These are phyloP conservation scores for Adansonia rubrostipa DNA, from an alignment of 441 rosid species.

Conservation along the genomic window DNA sequence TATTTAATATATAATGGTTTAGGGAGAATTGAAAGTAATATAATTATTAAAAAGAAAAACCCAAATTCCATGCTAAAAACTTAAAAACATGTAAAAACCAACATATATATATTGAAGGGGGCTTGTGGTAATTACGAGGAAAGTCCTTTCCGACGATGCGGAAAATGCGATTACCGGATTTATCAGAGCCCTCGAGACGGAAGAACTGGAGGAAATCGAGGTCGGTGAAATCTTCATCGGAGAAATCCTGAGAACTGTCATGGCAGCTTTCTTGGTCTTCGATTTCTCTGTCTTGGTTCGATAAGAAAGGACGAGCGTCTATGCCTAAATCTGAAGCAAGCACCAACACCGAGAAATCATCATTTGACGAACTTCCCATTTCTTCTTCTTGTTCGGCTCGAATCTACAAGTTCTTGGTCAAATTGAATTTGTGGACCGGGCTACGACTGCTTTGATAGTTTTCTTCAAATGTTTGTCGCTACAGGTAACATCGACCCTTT, in stretches of 20 bases:
- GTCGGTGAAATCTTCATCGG: conserved; percentile 83
- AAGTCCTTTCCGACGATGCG: conserved; percentile 68
- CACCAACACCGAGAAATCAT: conserved; percentile 81
- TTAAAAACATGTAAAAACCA: background rate
- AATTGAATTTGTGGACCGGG: too few relatives aligned
- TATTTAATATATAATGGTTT: too few relatives aligned
- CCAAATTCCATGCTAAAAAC: background rate
- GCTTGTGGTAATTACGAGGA: conserved; percentile 50
- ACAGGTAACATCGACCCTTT: too few relatives aligned
- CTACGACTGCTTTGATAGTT: too few relatives aligned
- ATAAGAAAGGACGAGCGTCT: conserved; percentile 73
- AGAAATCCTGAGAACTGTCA: conserved; percentile 62
- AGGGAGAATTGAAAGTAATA: too few relatives aligned
- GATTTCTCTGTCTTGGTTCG: conserved; percentile 30
- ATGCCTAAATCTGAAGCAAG: conserved; percentile 88
- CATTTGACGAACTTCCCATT: conserved; percentile 50
- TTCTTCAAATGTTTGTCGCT: too few relatives aligned
- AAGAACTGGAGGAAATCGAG: conserved; percentile 75
- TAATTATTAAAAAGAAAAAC: background rate
- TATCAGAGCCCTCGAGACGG: conserved; percentile 57
- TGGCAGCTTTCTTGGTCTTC: conserved; percentile 69
- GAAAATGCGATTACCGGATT: conserved; percentile 59
- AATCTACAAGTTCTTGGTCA: too few relatives aligned
- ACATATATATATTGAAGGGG: background rate
- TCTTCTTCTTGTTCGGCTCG: background rate